phyloP scores from a whole-genome alignment of 169 alveolate species.

The Plasmodium fragile region DNA sequence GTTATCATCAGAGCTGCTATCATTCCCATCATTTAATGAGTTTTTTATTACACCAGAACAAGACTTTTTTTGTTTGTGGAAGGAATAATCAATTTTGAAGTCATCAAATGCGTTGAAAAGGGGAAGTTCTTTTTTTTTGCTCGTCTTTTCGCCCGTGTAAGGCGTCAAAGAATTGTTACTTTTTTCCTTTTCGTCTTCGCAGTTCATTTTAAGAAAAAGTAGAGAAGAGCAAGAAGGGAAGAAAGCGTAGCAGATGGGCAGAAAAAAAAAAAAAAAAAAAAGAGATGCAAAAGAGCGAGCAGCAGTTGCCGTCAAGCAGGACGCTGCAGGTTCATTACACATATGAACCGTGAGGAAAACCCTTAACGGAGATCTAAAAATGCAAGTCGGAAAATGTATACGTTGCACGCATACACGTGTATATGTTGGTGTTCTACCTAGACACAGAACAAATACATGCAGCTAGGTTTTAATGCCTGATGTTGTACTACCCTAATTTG shows the following conservation, averaged over 20 bases:
- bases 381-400: neutral
- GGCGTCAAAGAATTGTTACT: conserved; percentile 9
- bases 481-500: neutral
- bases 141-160: conserved; percentile 20
- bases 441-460: neutral
- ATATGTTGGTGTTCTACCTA: neutral
- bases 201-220: conserved; percentile 38
- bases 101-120: conserved; percentile 58
- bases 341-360: neutral
- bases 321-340: neutral
- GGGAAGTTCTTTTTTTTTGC: conserved; percentile 5
- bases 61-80: neutral
- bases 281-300: neutral
- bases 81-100: conserved; percentile 71
- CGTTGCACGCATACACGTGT: neutral
- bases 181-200: conserved; percentile 25
- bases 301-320: neutral
- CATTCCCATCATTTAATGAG: neutral
- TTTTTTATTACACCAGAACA: neutral
- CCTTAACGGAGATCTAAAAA: neutral
- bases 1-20: neutral
- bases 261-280: neutral
- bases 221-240: neutral
- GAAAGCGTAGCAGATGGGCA: neutral
- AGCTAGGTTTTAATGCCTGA: neutral